phyloP scores from a whole-genome alignment of 768 basidiomycete species.

The Tricholoma hemisulphureum region DNA sequence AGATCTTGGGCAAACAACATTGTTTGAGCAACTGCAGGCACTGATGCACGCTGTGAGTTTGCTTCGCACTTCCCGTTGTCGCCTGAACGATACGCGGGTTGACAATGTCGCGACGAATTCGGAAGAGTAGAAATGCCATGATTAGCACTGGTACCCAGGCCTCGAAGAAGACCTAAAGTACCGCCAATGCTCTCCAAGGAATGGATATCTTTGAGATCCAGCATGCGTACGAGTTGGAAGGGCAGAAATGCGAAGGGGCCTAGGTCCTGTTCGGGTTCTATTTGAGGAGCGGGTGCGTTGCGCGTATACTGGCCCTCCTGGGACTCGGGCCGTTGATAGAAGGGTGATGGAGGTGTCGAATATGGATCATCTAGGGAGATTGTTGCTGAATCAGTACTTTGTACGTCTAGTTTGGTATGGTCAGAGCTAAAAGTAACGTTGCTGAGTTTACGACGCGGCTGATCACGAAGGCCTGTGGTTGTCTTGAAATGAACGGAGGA shows the following conservation, averaged over 20 bases:
- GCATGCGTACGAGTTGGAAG: conserved; percentile 71
- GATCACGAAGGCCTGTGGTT: conserved; percentile 56
- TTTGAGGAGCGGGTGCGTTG: conserved; percentile 35
- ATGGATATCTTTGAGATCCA: conserved; percentile 85
- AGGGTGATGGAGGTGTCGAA: conserved; percentile 16
- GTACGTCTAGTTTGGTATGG: conserved; percentile 48
- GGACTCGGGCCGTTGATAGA: too few relatives aligned
- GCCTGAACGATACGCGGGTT: conserved; percentile 22
- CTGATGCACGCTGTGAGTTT: too few relatives aligned
- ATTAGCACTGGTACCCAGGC: conserved; percentile 67
- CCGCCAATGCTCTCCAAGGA: conserved; percentile 72
- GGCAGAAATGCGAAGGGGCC: conserved; percentile 77
- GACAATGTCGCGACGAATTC: conserved; percentile 13
- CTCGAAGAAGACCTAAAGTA: conserved; percentile 56
- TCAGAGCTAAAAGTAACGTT: conserved; percentile 51
- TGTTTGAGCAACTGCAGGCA: too few relatives aligned
- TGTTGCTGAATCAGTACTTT: conserved; percentile 29
- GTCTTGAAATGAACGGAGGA: conserved; percentile 54
- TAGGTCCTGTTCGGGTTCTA: conserved; percentile 40
- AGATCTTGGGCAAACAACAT: too few relatives aligned
- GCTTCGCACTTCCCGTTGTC: too few relatives aligned
- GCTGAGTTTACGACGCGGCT: conserved; percentile 57
- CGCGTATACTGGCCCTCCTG: too few relatives aligned
- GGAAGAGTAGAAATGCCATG: conserved; percentile 40
- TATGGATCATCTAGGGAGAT: conserved; percentile 41